Evolutionary conservation across 345 rosid genomes (phyloP).

Genomic region (Turnera subulata): DNA sequence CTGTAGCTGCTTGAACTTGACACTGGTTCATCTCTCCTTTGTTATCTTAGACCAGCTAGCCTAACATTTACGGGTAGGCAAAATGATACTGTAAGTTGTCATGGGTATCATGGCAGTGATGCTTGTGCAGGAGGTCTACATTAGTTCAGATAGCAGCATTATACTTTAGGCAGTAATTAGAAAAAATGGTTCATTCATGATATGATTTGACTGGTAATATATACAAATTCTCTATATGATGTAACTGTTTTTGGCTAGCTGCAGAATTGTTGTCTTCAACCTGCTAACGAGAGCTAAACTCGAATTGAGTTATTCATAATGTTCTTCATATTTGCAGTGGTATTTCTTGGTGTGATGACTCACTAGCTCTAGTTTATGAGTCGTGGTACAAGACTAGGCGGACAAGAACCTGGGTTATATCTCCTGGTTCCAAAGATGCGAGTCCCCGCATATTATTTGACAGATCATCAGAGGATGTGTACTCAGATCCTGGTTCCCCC

Average conservation of each 20-base stretch:
- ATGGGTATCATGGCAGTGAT: no score
- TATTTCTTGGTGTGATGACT: conserved; percentile 93
- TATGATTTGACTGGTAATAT: background rate
- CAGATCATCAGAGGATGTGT: conserved; percentile 95
- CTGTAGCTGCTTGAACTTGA: background rate
- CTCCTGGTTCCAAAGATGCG: conserved; percentile 65
- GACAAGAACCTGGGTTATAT: conserved; percentile 85
- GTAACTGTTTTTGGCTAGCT: conserved; percentile 5
- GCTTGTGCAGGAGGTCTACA: no score
- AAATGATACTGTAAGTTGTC: no score
- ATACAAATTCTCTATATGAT: background rate
- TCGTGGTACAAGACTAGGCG: conserved; percentile 96
- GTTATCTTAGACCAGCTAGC: no score
- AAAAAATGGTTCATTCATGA: background rate
- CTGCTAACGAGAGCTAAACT: conserved; percentile 5
- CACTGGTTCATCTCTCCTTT: no score
- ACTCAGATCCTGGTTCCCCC: conserved; percentile 99
- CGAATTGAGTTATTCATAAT: conserved; percentile 4
- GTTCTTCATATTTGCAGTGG: conserved; percentile 49
- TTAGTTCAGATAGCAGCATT: no score
- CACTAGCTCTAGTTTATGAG: conserved; percentile 85
- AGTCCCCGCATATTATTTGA: conserved; percentile 80
- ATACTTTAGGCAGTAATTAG: background rate
- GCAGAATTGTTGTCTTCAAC: conserved; percentile 7
- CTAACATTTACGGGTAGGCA: no score